These are phyloP conservation scores for Lactarius vividus DNA, from an alignment of 768 basidiomycete species.

Conservation along the genomic window DNA sequence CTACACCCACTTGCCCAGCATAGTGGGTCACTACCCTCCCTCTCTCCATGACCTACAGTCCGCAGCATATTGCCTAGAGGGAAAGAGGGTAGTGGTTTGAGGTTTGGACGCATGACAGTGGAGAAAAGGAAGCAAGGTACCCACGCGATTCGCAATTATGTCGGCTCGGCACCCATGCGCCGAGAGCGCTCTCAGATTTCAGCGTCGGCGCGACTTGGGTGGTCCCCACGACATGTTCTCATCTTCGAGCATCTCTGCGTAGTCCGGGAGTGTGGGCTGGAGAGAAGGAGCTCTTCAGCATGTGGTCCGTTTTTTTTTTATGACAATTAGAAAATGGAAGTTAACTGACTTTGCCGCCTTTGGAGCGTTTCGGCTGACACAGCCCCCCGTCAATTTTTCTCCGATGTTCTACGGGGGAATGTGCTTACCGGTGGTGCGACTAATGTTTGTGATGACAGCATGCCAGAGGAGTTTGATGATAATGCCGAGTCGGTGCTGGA, in stretches of 20 bases:
- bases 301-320: not conserved
- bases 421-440: conserved; percentile 5
- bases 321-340: too few species aligned
- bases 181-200: conserved; percentile 2
- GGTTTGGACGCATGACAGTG: not conserved
- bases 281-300: not conserved
- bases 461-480: not conserved
- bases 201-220: conserved; percentile 20
- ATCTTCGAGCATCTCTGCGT: conserved; percentile 35
- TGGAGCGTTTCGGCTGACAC: not conserved
- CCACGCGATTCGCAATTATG: not conserved
- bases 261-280: not conserved
- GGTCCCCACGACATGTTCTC: conserved; percentile 36
- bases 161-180: not conserved
- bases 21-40: not conserved
- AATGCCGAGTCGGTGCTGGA: not conserved
- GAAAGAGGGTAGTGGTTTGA: not conserved
- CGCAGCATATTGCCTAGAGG: not conserved
- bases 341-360: not conserved
- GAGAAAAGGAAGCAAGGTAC: not conserved
- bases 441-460: not conserved
- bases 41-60: not conserved
- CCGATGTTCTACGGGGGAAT: not conserved
- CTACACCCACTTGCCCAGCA: not conserved
- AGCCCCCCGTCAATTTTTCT: not conserved